Evolutionary conservation across 164 flowering plant species (phyloP), one percentile per base, ranked within the genome.

Genomic region (Amborella trichopoda): DNA sequence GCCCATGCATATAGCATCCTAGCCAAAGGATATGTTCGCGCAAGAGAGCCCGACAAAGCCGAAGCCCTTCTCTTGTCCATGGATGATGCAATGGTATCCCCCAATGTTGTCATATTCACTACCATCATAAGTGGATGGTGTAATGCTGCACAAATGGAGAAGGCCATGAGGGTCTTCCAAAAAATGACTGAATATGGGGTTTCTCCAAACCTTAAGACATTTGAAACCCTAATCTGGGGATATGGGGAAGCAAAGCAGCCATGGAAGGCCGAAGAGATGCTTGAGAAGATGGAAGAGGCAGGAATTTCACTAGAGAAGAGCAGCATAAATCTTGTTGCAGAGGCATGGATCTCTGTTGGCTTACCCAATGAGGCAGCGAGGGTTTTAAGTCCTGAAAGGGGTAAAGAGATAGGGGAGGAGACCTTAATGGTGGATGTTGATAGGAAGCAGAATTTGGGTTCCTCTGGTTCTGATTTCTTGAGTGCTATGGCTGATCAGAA

Each of bases 81-180:
- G 96, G 38, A 36, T 19, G 56, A 62, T 47, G 62, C 48, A 1
- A 63, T 79, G 2, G 66, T 80, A 2, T 67, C 33, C n/a, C 95
- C 95, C 5, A 82, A 84, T 53, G 95, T 80, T 18, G 94, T 91
- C 1, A 73, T 87, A 52, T 91, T 71, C 80, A 91, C 96, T 8
- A 91, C 85, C 40, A 66, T 84, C 50, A 80, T 91, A 55, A 84
- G 95, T 69, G 96, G 95, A 20, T 91, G 96, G 95, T 87, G 99
- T 63, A 78, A 63, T 53, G 82, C 79, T 3, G 77, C 81, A 4
- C 72, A 74, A 54, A 91, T 91, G 99, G 82, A 77, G 17, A 50
- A 44, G 32, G 93, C 95, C 4, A 40, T 71, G 41, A 70, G 67
- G 30, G 53, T 84, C 14, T 84, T 61, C 42, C 56, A 73, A 37